phyloP scores from a whole-genome alignment of 179 eudicot species.

The Nepenthes alata region DNA sequence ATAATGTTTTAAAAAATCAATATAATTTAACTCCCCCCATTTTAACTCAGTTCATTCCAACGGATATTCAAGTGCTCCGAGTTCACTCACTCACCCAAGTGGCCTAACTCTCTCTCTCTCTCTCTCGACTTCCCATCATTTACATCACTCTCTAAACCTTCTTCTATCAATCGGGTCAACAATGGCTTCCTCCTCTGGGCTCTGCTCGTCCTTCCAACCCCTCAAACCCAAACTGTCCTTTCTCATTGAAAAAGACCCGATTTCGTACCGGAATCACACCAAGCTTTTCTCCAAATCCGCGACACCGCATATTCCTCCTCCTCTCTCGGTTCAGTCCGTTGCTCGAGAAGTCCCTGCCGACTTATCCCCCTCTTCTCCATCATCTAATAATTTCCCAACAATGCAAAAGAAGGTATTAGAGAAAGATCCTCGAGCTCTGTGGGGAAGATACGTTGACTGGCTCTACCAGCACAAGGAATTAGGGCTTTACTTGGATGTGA shows the following conservation, averaged over 20 bases:
- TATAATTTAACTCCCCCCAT: too few species aligned
- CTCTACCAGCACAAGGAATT: constrained; percentile 89
- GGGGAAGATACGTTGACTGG: constrained; percentile 79
- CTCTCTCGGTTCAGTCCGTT: constrained; percentile 22
- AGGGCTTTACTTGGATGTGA: constrained; percentile 75
- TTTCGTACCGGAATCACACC: constrained; percentile 17
- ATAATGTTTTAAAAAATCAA: too few species aligned
- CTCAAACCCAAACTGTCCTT: constrained; percentile 20
- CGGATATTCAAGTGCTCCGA: too few species aligned
- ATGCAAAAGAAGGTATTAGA: constrained; percentile 14
- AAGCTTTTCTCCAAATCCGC: constrained; percentile 13
- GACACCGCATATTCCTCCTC: constrained; percentile 1
- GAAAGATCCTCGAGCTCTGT: constrained; percentile 49
- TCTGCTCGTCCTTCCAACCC: constrained; percentile 28
- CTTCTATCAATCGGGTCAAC: not conserved
- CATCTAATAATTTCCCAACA: constrained; percentile 6
- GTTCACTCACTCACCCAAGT: not conserved
- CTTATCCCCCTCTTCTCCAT: constrained; percentile 10
- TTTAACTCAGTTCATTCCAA: too few species aligned
- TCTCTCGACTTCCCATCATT: not conserved
- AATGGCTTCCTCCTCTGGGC: constrained; percentile 49
- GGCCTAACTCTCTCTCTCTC: not conserved
- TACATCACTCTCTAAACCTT: not conserved
- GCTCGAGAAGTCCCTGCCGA: constrained; percentile 36
- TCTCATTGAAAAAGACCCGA: constrained; percentile 10